Percentiles rank a stretch among this genome's conserved stretches.
Evolutionary conservation across 78 protist genomes (phyloP).

Genomic region (slime mould (Dictyostelium discoideum)): DNA sequence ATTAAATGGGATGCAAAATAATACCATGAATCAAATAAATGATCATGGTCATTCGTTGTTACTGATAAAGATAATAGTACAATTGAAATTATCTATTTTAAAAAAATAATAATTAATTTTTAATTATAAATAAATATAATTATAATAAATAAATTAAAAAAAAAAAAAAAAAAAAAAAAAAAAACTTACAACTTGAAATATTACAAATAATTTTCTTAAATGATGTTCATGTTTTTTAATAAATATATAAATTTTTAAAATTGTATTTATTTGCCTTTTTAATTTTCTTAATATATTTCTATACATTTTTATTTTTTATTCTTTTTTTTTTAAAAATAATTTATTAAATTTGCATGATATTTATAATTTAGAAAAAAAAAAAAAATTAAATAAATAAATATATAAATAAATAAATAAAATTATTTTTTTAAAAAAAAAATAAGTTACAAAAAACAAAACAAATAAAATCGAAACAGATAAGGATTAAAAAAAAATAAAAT

Average conservation of each 20-base stretch:
- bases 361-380: no score
- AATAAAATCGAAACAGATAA: background rate
- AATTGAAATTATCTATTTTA: background rate
- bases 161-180: background rate
- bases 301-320: background rate
- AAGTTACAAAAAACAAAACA: background rate
- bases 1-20: background rate
- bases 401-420: background rate
- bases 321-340: background rate
- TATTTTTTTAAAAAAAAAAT: no score
- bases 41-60: background rate
- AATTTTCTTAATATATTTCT: background rate
- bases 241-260: background rate
- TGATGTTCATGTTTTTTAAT: slow-evolving; percentile 2
- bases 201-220: background rate
- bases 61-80: background rate
- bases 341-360: background rate
- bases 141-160: no score
- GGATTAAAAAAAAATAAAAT: background rate
- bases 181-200: background rate
- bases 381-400: background rate
- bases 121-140: no score
- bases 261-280: background rate
- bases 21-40: background rate
- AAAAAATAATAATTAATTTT: background rate